Conservation (phyloP, 371 early-diverging fungal species). For the Actinomucor elegans region DNA sequence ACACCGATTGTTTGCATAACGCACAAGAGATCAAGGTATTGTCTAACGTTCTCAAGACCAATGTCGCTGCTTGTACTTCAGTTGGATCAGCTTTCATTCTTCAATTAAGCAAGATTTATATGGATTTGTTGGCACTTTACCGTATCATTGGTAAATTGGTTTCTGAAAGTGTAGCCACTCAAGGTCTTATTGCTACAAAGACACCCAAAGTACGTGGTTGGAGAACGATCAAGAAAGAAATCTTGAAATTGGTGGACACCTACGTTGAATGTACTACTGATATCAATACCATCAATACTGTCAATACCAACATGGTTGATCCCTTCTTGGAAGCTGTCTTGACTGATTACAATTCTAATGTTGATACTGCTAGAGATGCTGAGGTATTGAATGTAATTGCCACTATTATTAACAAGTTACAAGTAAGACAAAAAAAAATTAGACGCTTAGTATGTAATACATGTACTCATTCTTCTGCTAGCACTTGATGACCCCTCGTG, state of each 20-base stretch:
- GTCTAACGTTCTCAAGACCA: slow-evolving; percentile 92
- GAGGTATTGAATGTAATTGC: slow-evolving; percentile 93
- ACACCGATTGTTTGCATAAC: slow-evolving; percentile 74
- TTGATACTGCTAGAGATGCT: slow-evolving; percentile 88
- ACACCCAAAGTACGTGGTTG: slow-evolving; percentile 91
- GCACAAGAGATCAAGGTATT: slow-evolving; percentile 84
- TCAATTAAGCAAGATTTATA: slow-evolving; percentile 87
- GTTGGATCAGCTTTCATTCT: slow-evolving; percentile 84
- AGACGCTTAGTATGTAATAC: background rate
- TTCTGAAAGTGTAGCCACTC: slow-evolving; percentile 72
- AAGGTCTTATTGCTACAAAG: slow-evolving; percentile 77
- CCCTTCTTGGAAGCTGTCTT: slow-evolving; percentile 91
- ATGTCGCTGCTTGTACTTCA: slow-evolving; percentile 88
- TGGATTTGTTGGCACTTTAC: slow-evolving; percentile 90
- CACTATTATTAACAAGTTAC: slow-evolving; percentile 78
- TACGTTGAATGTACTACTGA: slow-evolving; percentile 87
- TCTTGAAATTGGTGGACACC: slow-evolving; percentile 83
- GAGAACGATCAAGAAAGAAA: slow-evolving; percentile 94
- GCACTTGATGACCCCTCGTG: slow-evolving; percentile 76
- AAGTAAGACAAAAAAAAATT: slow-evolving; percentile 46
- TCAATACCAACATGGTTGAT: slow-evolving; percentile 82
- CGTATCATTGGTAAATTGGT: slow-evolving; percentile 83
- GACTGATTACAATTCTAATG: slow-evolving; percentile 82
- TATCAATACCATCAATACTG: slow-evolving; percentile 49
- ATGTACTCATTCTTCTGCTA: slow-evolving; percentile 20